phyloP scores from a whole-genome alignment of 352 stramenopile genomes.

The Aphanomyces invadans region DNA sequence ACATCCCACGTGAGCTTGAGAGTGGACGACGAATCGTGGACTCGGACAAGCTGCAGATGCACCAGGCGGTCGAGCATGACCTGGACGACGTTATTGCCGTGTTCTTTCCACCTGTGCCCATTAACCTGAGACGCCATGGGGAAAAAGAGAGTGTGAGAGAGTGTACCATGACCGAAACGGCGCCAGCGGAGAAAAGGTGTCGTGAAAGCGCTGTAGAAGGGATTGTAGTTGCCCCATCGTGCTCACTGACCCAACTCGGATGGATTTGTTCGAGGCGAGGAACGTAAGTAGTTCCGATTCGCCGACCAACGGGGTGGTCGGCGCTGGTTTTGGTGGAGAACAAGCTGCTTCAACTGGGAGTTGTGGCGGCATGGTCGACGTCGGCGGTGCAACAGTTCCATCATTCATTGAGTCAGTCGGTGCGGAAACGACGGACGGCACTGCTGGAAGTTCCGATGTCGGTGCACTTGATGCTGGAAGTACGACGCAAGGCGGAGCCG shows the following conservation, averaged over 20 bases:
- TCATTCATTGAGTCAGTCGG: too few relatives aligned
- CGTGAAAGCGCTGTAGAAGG: background rate
- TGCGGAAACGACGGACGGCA: too few relatives aligned
- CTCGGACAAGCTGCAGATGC: background rate
- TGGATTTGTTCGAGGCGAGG: constrained; percentile 1
- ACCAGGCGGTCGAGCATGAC: background rate
- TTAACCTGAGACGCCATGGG: background rate
- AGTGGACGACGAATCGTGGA: background rate
- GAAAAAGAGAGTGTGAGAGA: too few relatives aligned
- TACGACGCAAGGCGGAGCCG: background rate
- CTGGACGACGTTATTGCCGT: background rate
- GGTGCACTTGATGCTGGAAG: background rate
- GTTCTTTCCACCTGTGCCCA: background rate
- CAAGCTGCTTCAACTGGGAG: background rate
- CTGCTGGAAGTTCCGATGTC: background rate
- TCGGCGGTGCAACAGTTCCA: too few relatives aligned
- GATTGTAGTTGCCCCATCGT: background rate
- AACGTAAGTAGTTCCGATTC: background rate
- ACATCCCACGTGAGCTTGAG: background rate
- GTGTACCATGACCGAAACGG: background rate
- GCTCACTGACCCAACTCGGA: background rate
- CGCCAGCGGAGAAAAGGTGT: background rate
- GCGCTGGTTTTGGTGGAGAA: background rate
- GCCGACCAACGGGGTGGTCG: background rate
- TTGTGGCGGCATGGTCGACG: background rate